Base-by-base conservation (phyloP, 306 rosid genomes). In the Gastrolobium bilobum region DNA sequence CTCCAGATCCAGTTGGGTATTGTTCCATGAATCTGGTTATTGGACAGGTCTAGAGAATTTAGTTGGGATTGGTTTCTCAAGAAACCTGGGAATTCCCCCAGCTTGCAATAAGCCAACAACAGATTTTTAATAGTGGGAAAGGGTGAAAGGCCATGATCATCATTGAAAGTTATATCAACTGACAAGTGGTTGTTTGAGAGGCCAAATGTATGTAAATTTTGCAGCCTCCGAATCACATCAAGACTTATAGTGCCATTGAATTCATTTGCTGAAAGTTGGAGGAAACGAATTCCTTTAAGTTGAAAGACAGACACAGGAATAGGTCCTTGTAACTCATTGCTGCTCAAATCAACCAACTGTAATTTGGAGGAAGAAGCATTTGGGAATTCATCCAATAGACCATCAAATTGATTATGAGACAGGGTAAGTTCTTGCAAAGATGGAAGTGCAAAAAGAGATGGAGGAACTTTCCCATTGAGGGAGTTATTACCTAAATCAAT, bases 1-100 rank as follows among this genome's bases (percentile, higher is more conserved):
- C 7, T 62, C 95, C 91, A 90, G 4, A 92, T 79, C 97, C 91
- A 88, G 4, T 31, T 79, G n/a, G 97, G 94, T 47, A 88, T 37
- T 31, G 20, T 7, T 4, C 90, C 91, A 0, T 5, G 8, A 50
- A 92, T 86, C 1, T 84, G 75, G 51, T 92, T 92, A 9, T 2
- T 0, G 0, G 94, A 80, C 20, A 90, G 79, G 82, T 90, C 92
- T 77, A 92, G 56, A 71, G 0, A 0, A 20, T 0, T 0, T 46
- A 92, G 68, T 0, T 0, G 40, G 1, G 89, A 8, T 56, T 83
- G 90, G 2, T 75, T 62, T 73, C 50, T 79, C 30, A 92, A 37
- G 67, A 86, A 89, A 5, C 10, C 0, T 0, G 93, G 95, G 6
- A 92, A 57, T 2, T 0, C 39, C 10, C 3, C 33, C 58, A 92